Evolutionary conservation across 2,329 filamentous ascomycete genomes (phyloP).

Genomic region (Neonectria sp.): DNA sequence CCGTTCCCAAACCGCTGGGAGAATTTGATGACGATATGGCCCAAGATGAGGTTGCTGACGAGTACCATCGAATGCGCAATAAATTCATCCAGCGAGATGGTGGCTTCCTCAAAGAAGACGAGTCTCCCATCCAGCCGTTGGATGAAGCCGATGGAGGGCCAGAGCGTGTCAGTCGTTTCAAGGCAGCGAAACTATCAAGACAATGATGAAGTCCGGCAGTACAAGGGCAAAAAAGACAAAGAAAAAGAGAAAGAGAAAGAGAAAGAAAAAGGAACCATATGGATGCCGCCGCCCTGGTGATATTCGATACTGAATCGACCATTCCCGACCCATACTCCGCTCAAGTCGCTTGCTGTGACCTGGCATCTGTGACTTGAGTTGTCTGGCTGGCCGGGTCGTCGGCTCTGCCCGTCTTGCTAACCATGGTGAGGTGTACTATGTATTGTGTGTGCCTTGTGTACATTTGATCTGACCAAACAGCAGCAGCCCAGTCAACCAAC

Average conservation of each 20-base stretch:
- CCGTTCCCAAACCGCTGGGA: slow-evolving; percentile 62
- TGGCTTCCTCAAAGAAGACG: slow-evolving; percentile 82
- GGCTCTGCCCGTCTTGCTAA: slow-evolving; percentile 17
- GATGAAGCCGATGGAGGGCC: slow-evolving; percentile 76
- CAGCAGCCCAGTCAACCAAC: neutral
- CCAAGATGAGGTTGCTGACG: slow-evolving; percentile 82
- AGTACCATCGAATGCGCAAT: slow-evolving; percentile 88
- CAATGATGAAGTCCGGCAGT: slow-evolving; percentile 52
- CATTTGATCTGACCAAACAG: neutral
- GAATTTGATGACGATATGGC: slow-evolving; percentile 80
- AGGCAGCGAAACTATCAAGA: slow-evolving; percentile 75
- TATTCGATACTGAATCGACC: slow-evolving; percentile 50
- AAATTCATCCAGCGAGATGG: slow-evolving; percentile 86
- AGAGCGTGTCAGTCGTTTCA: slow-evolving; percentile 80
- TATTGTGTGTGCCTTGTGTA: slow-evolving; percentile 4
- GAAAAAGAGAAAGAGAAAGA: slow-evolving; percentile 3
- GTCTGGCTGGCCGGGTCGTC: slow-evolving; percentile 24
- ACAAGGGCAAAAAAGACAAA: slow-evolving; percentile 32
- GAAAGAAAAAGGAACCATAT: slow-evolving; percentile 15
- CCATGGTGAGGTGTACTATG: slow-evolving; percentile 7
- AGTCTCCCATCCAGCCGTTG: slow-evolving; percentile 76
- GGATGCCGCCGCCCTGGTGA: slow-evolving; percentile 31
- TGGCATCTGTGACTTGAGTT: slow-evolving; percentile 37
- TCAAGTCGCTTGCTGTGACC: slow-evolving; percentile 38
- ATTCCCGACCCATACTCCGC: slow-evolving; percentile 39